phyloP scores from a whole-genome alignment of 345 rosid species.

The Cardiospermum halicacabum region DNA sequence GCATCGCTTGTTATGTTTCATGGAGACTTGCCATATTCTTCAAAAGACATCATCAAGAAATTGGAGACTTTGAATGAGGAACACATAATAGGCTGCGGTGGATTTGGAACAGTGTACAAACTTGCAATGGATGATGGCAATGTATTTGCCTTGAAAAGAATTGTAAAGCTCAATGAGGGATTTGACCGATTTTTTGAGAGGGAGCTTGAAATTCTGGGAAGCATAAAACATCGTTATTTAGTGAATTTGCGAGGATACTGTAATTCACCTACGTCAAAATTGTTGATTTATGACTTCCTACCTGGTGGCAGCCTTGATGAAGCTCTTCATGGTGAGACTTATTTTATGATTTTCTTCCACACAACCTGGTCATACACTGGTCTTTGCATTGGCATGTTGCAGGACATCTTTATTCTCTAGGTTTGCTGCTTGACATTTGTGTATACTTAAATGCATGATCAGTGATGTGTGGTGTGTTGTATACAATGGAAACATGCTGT shows the following conservation, averaged over 20 bases:
- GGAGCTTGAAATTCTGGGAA: slow-evolving; percentile 97
- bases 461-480: background rate
- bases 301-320: slow-evolving; percentile 96
- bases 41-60: slow-evolving; percentile 92
- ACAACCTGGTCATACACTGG: background rate
- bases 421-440: background rate
- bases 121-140: slow-evolving; percentile 96
- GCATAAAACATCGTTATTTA: slow-evolving; percentile 92
- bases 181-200: slow-evolving; percentile 95
- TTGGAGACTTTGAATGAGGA: slow-evolving; percentile 82
- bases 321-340: slow-evolving; percentile 84
- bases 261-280: slow-evolving; percentile 87
- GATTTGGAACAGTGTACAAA: slow-evolving; percentile 94
- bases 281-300: slow-evolving; percentile 83
- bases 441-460: background rate
- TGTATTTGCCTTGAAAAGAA: slow-evolving; percentile 84
- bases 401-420: background rate
- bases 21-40: slow-evolving; percentile 94
- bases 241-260: slow-evolving; percentile 97
- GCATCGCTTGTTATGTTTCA: slow-evolving; percentile 98
- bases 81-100: slow-evolving; percentile 86
- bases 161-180: slow-evolving; percentile 82
- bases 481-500: background rate
- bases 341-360: slow-evolving; percentile 10
- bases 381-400: background rate